Percentiles rank a stretch among this genome's conserved stretches.
phyloP scores from a whole-genome alignment of 331 rosid genomes.

The Rhamnella rubrinervis region DNA sequence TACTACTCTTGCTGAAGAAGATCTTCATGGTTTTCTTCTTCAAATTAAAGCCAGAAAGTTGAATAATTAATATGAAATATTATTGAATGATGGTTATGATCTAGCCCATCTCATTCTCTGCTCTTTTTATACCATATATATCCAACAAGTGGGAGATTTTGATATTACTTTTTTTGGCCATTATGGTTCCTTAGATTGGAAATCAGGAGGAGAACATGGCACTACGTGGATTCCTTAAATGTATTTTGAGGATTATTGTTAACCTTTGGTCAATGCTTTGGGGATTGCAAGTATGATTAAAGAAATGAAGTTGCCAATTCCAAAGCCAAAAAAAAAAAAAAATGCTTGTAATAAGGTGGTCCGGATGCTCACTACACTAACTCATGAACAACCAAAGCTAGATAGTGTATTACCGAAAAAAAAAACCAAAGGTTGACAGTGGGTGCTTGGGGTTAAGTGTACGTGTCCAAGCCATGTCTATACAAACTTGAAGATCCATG shows the following conservation, averaged over 20 bases:
- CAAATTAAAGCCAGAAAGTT: background rate
- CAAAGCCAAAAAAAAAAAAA: no score
- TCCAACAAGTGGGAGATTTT: constrained; percentile 24
- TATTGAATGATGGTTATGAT: background rate
- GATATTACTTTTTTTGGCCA: background rate
- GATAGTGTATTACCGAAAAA: no score
- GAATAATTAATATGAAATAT: background rate
- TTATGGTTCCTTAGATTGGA: background rate
- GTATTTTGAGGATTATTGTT: constrained; percentile 10
- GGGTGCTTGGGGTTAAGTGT: no score
- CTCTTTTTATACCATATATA: constrained; percentile 24
- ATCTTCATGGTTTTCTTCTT: constrained; percentile 35
- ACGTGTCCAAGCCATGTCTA: no score
- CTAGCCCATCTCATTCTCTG: background rate
- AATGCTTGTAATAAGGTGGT: no score
- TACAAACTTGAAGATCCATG: no score
- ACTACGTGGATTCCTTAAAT: background rate
- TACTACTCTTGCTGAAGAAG: constrained; percentile 1
- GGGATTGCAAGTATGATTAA: constrained; percentile 13
- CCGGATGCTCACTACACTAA: no score
- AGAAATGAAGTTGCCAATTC: constrained; percentile 15
- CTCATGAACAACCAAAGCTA: no score
- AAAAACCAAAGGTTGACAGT: no score
- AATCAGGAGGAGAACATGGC: background rate
- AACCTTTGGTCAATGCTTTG: constrained; percentile 32